Conservation (phyloP, 192 early-diverging fungal species). For the Dissophora ornata region DNA sequence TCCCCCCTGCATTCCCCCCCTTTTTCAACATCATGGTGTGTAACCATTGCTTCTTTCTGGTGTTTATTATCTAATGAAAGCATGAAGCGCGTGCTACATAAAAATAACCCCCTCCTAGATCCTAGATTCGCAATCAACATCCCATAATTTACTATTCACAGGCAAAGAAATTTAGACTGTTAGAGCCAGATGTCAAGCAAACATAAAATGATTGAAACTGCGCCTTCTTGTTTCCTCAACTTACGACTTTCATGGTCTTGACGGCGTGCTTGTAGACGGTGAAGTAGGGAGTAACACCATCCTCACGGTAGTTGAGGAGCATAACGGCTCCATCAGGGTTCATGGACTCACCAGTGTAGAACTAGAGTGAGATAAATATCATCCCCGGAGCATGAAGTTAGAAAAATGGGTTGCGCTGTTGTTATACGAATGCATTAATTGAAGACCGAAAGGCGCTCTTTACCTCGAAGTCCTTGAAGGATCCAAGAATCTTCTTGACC, state of each 20-base stretch:
- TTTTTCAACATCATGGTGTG: too few relatives aligned
- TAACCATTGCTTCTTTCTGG: too few relatives aligned
- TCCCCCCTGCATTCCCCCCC: too few relatives aligned
- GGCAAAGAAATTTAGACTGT: too few relatives aligned
- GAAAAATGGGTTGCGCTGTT: not conserved
- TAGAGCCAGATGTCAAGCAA: too few relatives aligned
- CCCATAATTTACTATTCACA: not conserved
- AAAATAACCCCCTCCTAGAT: too few relatives aligned
- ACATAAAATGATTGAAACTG: too few relatives aligned
- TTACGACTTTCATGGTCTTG: constrained; percentile 78
- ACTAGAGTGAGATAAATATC: constrained; percentile 62
- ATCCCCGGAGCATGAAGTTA: not conserved
- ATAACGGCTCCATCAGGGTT: constrained; percentile 88
- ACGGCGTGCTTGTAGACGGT: constrained; percentile 93
- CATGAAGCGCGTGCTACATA: too few relatives aligned
- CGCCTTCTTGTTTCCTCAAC: constrained; percentile 2
- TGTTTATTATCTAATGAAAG: not conserved
- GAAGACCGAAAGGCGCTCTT: too few relatives aligned
- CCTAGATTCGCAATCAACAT: too few relatives aligned
- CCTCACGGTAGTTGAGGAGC: constrained; percentile 95
- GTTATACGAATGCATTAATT: too few relatives aligned
- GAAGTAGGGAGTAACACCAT: constrained; percentile 92
- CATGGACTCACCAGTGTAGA: constrained; percentile 90
- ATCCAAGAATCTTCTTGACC: constrained; percentile 83
- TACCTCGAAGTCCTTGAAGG: constrained; percentile 73